Base-by-base conservation (phyloP, 352 stramenopile species). In the Globisporangium abappressorium region DNA sequence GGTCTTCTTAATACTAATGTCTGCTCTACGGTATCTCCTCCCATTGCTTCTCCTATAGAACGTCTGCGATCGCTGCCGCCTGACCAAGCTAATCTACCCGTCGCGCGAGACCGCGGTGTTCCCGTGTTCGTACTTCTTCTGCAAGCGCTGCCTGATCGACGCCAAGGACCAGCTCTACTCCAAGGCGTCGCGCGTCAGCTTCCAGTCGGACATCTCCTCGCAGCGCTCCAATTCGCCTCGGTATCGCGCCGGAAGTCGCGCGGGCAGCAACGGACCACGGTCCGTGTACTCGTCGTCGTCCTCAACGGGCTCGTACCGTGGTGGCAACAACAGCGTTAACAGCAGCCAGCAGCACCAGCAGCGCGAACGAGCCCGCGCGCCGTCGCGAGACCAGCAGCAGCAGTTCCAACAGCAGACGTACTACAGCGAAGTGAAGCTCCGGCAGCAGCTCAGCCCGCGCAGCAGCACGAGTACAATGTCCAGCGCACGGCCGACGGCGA, bases 61-160 rank as follows among this genome's bases (percentile, higher is more conserved):
- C 61, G 79, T 90, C 51, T 90, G 80, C 66, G 80, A 90, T 38
- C 79, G 80, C 22, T 90, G 82, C 62, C 77, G 80, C 34, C 77
- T 87, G 66, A 78, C 70, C 54, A 86, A 89, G 62, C 66, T 80
- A 33, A 79, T 89, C 46, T 90, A 87, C 51, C 80, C 82, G 41
- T 76, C 70, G 7, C 78, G 76, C 65, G 68, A 78, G 56, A 83
- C 78, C 4, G 70, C 71, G 57, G 79, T 76, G 58, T 89, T 86
- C 65, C 80, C 80, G 38, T 90, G 80, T 65, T 76, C 72, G 24
- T 79, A 79, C 65, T 70, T 75, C 33, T 90, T 90, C 65, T 90
- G 82, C 71, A 86, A 86, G 62, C 72, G 76, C 34, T 86, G 79
- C 24, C 64, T 86, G 53, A 80, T 72, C 58, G 75, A 82, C 22